Evolutionary conservation across 1,284 basidiomycete genomes (phyloP).

Genomic region (Spongiforma sp.): DNA sequence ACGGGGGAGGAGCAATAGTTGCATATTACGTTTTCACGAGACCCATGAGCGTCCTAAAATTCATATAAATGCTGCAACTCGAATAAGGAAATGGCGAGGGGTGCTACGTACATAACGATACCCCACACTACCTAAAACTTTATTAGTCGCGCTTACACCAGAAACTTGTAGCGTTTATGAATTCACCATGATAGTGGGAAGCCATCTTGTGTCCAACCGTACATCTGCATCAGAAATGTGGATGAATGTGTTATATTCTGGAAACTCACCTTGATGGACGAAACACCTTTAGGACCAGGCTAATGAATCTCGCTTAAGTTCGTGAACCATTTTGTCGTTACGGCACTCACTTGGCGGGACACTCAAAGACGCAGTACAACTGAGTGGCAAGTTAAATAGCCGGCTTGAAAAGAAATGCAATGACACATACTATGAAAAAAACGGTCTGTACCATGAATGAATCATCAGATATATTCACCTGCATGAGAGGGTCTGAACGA

Average conservation of each 20-base stretch:
- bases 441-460: constrained; percentile 51
- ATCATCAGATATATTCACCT: not conserved
- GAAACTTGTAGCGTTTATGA: not conserved
- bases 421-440: constrained; percentile 66
- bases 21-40: constrained; percentile 60
- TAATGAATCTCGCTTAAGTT: constrained; percentile 24
- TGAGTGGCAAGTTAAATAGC: not conserved
- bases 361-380: constrained; percentile 36
- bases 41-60: constrained; percentile 66
- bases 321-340: not conserved
- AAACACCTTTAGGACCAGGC: constrained; percentile 55
- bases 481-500: not conserved
- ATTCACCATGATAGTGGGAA: constrained; percentile 53
- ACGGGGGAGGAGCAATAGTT: not conserved
- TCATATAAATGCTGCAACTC: not conserved
- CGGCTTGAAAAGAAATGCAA: not conserved
- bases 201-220: constrained; percentile 28
- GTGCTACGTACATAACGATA: constrained; percentile 46
- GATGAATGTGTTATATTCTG: not conserved
- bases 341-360: constrained; percentile 36
- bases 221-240: constrained; percentile 11
- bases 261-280: constrained; percentile 51
- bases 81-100: not conserved
- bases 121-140: constrained; percentile 52
- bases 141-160: constrained; percentile 1